These are phyloP conservation scores for Russula vinacea DNA, from an alignment of 768 basidiomycete genomes.

Conservation along the genomic window DNA sequence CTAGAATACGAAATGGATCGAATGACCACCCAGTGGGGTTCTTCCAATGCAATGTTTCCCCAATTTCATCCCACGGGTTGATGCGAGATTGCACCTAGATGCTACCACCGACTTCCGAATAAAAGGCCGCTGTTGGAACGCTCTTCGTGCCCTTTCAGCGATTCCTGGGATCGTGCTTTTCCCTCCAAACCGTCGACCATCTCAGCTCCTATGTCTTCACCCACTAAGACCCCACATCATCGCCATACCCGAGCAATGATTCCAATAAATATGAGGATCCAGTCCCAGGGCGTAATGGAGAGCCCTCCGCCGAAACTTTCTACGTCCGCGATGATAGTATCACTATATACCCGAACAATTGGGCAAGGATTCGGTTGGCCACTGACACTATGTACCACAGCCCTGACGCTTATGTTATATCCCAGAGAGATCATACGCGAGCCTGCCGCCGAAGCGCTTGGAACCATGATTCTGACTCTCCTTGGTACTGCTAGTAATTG, in stretches of 20 bases:
- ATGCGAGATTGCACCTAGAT: neutral
- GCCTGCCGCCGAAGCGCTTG: slow-evolving; percentile 33
- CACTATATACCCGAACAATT: slow-evolving; percentile 27
- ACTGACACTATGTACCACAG: neutral
- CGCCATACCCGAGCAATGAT: slow-evolving; percentile 16
- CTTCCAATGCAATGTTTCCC: neutral
- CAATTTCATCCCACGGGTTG: neutral
- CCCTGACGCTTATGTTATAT: neutral
- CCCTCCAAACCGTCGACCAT: neutral
- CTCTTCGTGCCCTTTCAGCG: neutral
- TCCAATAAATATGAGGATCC: neutral
- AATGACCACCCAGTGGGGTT: neutral
- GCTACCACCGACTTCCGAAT: neutral
- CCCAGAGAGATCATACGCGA: slow-evolving; percentile 27
- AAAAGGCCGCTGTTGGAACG: slow-evolving; percentile 1
- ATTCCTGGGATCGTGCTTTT: neutral
- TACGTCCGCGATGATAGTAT: slow-evolving; percentile 13
- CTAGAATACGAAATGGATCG: neutral
- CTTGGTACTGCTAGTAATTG: slow-evolving; percentile 31
- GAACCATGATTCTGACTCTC: slow-evolving; percentile 33
- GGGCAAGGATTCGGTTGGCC: slow-evolving; percentile 30
- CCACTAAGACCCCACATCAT: neutral
- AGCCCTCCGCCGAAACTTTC: slow-evolving; percentile 1
- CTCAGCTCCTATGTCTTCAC: slow-evolving; percentile 12
- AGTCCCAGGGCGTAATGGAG: neutral